Evolutionary conservation across 257 asterid genomes (phyloP), one percentile per base, ranked within the genome.

Genomic region (Ajuga chamaepitys): DNA sequence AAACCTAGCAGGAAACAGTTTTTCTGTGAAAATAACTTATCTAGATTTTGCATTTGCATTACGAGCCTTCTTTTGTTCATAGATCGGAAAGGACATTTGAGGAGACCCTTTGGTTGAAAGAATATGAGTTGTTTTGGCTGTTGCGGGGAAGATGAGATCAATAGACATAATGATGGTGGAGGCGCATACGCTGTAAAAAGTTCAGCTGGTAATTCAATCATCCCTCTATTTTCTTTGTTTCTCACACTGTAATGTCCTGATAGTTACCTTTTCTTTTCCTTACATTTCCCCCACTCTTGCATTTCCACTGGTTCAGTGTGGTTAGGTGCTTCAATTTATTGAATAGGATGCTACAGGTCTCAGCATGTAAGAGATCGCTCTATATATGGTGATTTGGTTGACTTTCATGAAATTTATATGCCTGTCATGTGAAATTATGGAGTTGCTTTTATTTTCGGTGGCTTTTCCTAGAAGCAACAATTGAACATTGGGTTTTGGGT

Each of bases 101-200:
- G 62, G 41, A 41, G 59, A 41, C 32, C 67, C 13, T 65, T 61
- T 20, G 65, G 44, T 65, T 44, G 64, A 72, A 62, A 63, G 52
- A 62, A 37, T 21, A 58, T 88, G 96, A 78, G 95, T 77, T 86
- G 95, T 73, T 84, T 86, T 74, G 16, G 86, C 77, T 88, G 96
- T 70, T 88, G 89, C 58, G 82, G 68, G 54, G 88, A 86, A 22
- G 86, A 77, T 73, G 95, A 88, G 54, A 61, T 74, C 78, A 67
- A 66, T 30, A 84, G 74, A 78, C 75, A 80, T 41, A 20, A 85
- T 65, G 85, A 88, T 66, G 89, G 81, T 56, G 96, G 83, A 56
- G 88, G 80, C 66, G 81, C 71, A 30, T 56, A 75, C 51, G 42
- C 77, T 28, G 74, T 80, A 58, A 84, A 84, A 76, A 53, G 76